Evolutionary conservation across 2,329 filamentous ascomycete species (phyloP).

Genomic region (Cladosporium sphaerospermum): DNA sequence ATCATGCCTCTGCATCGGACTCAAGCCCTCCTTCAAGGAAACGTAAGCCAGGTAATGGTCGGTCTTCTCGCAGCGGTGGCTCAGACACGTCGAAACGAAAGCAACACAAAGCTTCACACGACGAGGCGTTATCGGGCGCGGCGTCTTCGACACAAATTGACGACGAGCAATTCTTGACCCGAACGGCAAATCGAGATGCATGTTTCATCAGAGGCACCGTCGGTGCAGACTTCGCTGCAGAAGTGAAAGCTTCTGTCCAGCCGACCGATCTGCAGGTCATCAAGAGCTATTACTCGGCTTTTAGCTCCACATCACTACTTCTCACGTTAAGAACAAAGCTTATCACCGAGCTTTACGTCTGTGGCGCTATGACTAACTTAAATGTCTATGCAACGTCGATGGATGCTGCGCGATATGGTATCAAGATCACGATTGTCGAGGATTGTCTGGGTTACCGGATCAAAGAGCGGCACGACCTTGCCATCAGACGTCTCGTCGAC

Average conservation of each 20-base stretch:
- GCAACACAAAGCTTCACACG: conserved; percentile 1
- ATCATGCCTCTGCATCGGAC: conserved; percentile 3
- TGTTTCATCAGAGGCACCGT: conserved; percentile 38
- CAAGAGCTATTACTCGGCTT: conserved; percentile 85
- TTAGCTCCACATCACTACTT: conserved; percentile 67
- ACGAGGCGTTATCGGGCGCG: background rate
- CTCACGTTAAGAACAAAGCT: conserved; percentile 75
- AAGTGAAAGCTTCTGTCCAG: conserved; percentile 46
- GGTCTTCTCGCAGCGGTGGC: background rate
- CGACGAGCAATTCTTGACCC: conserved; percentile 41
- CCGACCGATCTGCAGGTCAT: conserved; percentile 49
- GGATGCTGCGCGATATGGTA: conserved; percentile 81
- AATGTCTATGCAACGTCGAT: conserved; percentile 87
- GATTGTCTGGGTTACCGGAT: conserved; percentile 82
- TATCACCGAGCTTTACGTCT: conserved; percentile 83
- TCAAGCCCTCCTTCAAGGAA: conserved; percentile 2
- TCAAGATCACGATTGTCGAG: conserved; percentile 78
- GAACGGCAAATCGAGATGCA: conserved; percentile 32
- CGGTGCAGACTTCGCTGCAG: conserved; percentile 47
- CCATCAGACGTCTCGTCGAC: conserved; percentile 64
- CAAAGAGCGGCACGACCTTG: conserved; percentile 61
- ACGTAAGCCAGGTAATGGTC: background rate
- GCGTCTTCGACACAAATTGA: conserved; percentile 24
- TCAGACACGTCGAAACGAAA: background rate
- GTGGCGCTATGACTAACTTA: conserved; percentile 78